Percentiles rank a stretch among this genome's conserved stretches.
Conservation (phyloP, 768 basidiomycete species). For the Collybia mongolica region DNA sequence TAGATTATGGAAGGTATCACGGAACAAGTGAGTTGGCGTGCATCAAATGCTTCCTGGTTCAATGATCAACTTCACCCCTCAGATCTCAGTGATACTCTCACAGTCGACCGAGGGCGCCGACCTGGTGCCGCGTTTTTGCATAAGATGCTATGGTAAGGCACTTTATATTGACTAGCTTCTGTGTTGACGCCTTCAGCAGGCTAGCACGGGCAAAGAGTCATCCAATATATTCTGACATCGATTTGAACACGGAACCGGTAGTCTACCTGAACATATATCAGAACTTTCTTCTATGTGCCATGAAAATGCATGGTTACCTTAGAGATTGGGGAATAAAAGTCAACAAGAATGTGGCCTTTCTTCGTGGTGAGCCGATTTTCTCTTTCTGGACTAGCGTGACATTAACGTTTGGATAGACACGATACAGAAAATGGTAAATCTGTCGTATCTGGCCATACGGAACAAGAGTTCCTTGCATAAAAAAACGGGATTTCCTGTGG, state of each 20-base stretch:
- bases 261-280: slow-evolving; percentile 86
- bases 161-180: neutral
- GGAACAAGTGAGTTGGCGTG: slow-evolving; percentile 46
- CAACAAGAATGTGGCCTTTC: slow-evolving; percentile 45
- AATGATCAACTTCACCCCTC: neutral
- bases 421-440: slow-evolving; percentile 59
- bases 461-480: slow-evolving; percentile 37
- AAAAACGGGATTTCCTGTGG: slow-evolving; percentile 34
- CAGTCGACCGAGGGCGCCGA: slow-evolving; percentile 62
- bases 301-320: slow-evolving; percentile 87
- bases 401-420: slow-evolving; percentile 41
- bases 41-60: neutral
- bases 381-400: neutral
- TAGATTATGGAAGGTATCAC: slow-evolving; percentile 73
- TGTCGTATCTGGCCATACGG: slow-evolving; percentile 51
- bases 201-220: slow-evolving; percentile 74
- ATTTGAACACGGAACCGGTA: slow-evolving; percentile 57
- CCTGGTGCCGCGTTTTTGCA: slow-evolving; percentile 63
- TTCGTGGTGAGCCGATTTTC: slow-evolving; percentile 44
- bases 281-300: slow-evolving; percentile 75
- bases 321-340: slow-evolving; percentile 51
- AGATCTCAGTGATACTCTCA: slow-evolving; percentile 65
- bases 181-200: slow-evolving; percentile 31
- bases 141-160: slow-evolving; percentile 73
- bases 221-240: slow-evolving; percentile 75